A percentile compares a stretch with the other conserved stretches of the same genome.
Evolutionary conservation across 371 early-diverging fungal species (phyloP).

Genomic region (Mucor saturninus): DNA sequence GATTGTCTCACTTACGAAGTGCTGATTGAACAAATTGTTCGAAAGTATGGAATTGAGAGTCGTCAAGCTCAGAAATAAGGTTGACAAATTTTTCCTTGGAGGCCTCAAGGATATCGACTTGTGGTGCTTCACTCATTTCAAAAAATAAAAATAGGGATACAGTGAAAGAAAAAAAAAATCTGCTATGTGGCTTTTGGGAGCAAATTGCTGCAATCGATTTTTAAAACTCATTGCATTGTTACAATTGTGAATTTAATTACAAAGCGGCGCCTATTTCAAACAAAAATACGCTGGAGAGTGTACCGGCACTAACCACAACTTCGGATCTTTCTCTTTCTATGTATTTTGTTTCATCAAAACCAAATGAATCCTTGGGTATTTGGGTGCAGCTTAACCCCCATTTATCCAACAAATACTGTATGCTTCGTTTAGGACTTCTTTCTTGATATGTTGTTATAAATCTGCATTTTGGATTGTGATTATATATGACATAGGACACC

Average conservation of each 20-base stretch:
- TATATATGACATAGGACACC: slow-evolving; percentile 51
- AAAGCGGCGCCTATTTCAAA: slow-evolving; percentile 26
- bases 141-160: not conserved
- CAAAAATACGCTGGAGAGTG: slow-evolving; percentile 43
- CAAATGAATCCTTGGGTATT: slow-evolving; percentile 49
- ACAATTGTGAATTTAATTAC: not conserved
- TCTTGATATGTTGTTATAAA: slow-evolving; percentile 64
- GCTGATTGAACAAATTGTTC: slow-evolving; percentile 61
- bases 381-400: slow-evolving; percentile 51
- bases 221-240: not conserved
- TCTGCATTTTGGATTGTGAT: slow-evolving; percentile 51
- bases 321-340: slow-evolving; percentile 24
- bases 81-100: slow-evolving; percentile 58
- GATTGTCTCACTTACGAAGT: slow-evolving; percentile 42
- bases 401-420: slow-evolving; percentile 56
- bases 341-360: slow-evolving; percentile 50
- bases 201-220: too few species aligned
- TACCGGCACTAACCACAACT: slow-evolving; percentile 32
- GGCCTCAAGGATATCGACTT: slow-evolving; percentile 36
- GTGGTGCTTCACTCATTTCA: slow-evolving; percentile 22
- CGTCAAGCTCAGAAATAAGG: slow-evolving; percentile 56
- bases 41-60: slow-evolving; percentile 56
- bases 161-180: slow-evolving; percentile 1
- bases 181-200: slow-evolving; percentile 7
- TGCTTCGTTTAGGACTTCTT: slow-evolving; percentile 60